Base-by-base conservation (phyloP, 2,329 filamentous ascomycete genomes). In the Aspergillus calidoustus region DNA sequence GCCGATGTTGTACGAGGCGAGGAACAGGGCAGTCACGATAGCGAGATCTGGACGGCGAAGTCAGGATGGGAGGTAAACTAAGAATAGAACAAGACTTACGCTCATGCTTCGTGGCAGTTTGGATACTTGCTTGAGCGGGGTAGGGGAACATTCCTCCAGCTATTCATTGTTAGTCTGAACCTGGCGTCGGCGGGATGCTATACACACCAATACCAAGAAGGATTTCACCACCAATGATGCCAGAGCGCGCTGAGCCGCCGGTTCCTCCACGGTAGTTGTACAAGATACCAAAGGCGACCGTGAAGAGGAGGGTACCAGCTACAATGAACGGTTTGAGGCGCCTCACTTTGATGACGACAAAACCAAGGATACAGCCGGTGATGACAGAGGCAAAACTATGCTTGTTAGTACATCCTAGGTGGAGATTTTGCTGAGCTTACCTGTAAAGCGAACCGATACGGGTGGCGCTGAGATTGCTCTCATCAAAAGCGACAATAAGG, bases 251-350 rank as follows among this genome's bases (percentile, higher is more conserved):
- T 9, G 79, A 72, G 0, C 67, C 41, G 1, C 72, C 76, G 0
- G 78, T 69, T 6, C 82, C 81, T 41, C 87, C 87, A n/a, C 87
- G 85, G 78, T 81, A 90, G 66, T 81, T 80, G 69, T 89, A 89
- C 19, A 90, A 78, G 1, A 90, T 80, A 9, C 87, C 87, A 64
- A 89, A 89, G 0, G 87, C 86, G n/a, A 87, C 84, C 68, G 87
- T 79, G 77, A 87, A 89, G 2, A 89, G 78, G 8, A 78, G 74
- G 1, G 86, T 88, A 38, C 87, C 88, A 30, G 76, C 75, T 44
- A 89, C 74, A 69, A 89, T 88, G 72, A 90, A 87, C n/a, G 80
- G 72, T 70, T 90, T 90, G 69, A 89, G 81, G 25, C 83, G 84
- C 57, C 86, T 83, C 25, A 87, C 79, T 58, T 80, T 81, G 76